Evolutionary conservation across 306 rosid genomes (phyloP).

Genomic region (Sechiopsis laciniata): DNA sequence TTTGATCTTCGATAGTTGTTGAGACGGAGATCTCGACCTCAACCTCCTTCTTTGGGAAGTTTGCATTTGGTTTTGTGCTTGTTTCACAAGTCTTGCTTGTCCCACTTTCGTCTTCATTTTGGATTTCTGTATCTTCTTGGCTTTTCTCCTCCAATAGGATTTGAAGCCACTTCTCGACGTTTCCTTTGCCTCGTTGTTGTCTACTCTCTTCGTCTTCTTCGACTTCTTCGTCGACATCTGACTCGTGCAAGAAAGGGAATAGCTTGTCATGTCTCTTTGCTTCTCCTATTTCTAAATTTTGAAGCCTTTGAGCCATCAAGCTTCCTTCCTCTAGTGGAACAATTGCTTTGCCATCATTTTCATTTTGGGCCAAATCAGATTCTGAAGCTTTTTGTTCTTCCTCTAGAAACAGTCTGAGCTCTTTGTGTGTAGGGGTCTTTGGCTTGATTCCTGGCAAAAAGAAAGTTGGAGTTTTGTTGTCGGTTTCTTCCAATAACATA

Average conservation of each 20-base stretch:
- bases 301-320: conserved; percentile 38
- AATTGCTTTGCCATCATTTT: conserved; percentile 30
- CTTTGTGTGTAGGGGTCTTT: conserved; percentile 64
- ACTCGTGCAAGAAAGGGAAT: conserved; percentile 33
- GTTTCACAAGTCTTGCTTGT: neutral
- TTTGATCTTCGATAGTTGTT: conserved; percentile 29
- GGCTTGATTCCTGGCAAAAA: conserved; percentile 52
- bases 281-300: conserved; percentile 47
- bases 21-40: neutral
- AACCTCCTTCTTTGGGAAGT: conserved; percentile 45
- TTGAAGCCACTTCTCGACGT: conserved; percentile 91
- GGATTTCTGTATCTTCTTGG: conserved; percentile 38
- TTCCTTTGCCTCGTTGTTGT: conserved; percentile 77
- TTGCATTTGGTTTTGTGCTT: conserved; percentile 21
- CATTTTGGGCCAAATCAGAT: conserved; percentile 42
- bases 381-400: conserved; percentile 73
- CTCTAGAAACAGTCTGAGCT: conserved; percentile 73
- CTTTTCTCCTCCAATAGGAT: conserved; percentile 66
- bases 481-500: conserved; percentile 42
- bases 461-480: conserved; percentile 30
- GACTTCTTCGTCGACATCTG: conserved; percentile 63
- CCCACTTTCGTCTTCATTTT: conserved; percentile 28
- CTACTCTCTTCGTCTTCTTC: conserved; percentile 84
- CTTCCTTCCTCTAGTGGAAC: conserved; percentile 46
- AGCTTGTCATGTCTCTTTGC: conserved; percentile 33